Base-by-base conservation (phyloP, 1,284 basidiomycete genomes). In the Cutaneotrichosporon arboriforme region DNA sequence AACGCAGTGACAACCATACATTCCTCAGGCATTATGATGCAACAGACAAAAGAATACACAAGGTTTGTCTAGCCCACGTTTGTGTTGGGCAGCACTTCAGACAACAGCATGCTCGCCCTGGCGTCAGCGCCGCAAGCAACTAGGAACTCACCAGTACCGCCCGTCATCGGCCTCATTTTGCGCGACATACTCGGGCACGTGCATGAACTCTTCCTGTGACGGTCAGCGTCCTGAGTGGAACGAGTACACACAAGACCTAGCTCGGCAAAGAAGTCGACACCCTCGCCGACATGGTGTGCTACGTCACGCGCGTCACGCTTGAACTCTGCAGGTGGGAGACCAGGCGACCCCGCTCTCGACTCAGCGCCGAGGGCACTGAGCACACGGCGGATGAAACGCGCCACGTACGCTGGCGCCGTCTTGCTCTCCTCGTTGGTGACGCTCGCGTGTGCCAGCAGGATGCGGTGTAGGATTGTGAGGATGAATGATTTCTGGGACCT, bases 71-170 rank as follows among this genome's bases (percentile, higher is more conserved):
- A 31, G 10, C 26, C 26, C 26, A 31, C 10, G 26, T 31, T 31
- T 10, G 26, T 31, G 14, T 26, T 22, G 8, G 49, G 49, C 14
- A 51, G 18, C 34, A 51, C 40, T 26, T 54, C 52, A 14, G 46
- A 49, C 15, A 54, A 34, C 37, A 54, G 37, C 52, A 54, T 54
- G 33, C 49, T 54, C 12, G 52, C 47, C 52, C 49, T 50, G 41
- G 5, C 1, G 35, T 50, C 22, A 43, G 41, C 21, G 21, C 14
- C 13, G 10, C 9, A 4, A 34, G 23, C 17, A n/a, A n/a, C 39
- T 10, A 4, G 18, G 18, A 35, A 58, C 64, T 46, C 33, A 66
- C 64, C 65, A 67, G 35, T 65, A 67, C 26, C 64, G 55, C 20
- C 61, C 61, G 36, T 67, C 65, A 23, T 59, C 59, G 2, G 54